These are phyloP conservation scores for Exophiala oligosperma DNA, from an alignment of 2,329 filamentous ascomycete genomes.

Conservation along the genomic window DNA sequence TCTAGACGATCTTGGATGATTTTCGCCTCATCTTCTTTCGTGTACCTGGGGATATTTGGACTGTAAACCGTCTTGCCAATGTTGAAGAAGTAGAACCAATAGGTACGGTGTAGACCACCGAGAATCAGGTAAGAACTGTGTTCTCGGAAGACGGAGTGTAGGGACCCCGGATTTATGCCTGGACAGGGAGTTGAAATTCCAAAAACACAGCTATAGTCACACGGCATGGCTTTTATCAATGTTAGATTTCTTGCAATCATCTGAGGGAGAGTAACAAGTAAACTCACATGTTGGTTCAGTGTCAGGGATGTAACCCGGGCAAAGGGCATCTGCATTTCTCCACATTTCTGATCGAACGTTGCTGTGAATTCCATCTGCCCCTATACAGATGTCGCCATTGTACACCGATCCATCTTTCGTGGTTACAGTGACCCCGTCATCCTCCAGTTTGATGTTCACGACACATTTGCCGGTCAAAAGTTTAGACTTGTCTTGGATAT, in stretches of 20 bases:
- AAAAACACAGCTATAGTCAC: constrained; percentile 35
- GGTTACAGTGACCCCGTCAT: constrained; percentile 31
- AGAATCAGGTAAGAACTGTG: constrained; percentile 20
- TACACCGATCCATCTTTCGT: constrained; percentile 38
- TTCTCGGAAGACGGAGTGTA: constrained; percentile 24
- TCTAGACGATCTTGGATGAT: constrained; percentile 12
- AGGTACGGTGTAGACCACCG: constrained; percentile 28
- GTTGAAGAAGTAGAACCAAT: constrained; percentile 34
- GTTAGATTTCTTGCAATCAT: not conserved
- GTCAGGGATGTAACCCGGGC: too few relatives aligned
- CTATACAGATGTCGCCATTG: constrained; percentile 41
- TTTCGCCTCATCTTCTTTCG: constrained; percentile 25
- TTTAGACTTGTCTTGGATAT: constrained; percentile 20
- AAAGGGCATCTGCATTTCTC: constrained; percentile 21
- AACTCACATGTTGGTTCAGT: constrained; percentile 5
- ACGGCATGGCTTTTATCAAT: constrained; percentile 20
- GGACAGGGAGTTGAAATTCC: constrained; percentile 31
- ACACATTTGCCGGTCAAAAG: constrained; percentile 7
- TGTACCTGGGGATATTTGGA: constrained; percentile 29
- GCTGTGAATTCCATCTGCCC: constrained; percentile 48
- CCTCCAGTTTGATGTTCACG: constrained; percentile 3
- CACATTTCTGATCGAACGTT: constrained; percentile 38
- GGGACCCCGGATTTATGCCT: constrained; percentile 24
- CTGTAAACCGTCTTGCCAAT: constrained; percentile 28
- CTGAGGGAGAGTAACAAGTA: not conserved